Evolutionary conservation across 441 rosid species (phyloP), one percentile per base, ranked within the genome.

Genomic region (Manihot esculenta): DNA sequence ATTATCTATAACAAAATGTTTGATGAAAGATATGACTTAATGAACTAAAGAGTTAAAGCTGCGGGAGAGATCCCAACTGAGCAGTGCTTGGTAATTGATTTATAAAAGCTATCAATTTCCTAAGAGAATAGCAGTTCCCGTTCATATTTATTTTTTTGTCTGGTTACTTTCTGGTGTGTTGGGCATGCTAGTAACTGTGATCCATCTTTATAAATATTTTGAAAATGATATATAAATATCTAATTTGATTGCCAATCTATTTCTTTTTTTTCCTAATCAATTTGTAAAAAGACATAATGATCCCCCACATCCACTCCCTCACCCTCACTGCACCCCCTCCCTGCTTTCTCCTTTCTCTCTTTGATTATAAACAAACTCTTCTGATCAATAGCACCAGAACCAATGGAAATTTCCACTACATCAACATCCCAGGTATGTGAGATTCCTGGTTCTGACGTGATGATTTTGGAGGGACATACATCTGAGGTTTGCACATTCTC

Each of bases 381-480:
- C 58, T 67, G 17, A 26, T 68, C 65, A 35, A 23, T 79, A 81
- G 95, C 85, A 66, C 83, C 88, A 55, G 97, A 93, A 79, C 91
- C 93, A 63, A 93, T 91, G 96, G 97, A 93, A 77, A 79, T 88
- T 12, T 82, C 76, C 63, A 72, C 82, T 18, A 50, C 87, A 33
- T 66, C 87, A 74, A 77, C 88, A 38, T 84, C 94, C 72, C 87
- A 80, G 83, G 62, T 91, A 38, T 81, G 82, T 71, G 97, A 88
- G 74, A 87, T 93, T 83, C 91, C 90, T 68, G 80, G 55, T 76
- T 84, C 89, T 17, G 95, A 95, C 76, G 99, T 95, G 80, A 83
- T 87, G 76, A 82, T 95, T 79, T 83, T 95, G 83, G 99, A 90
- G 84, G 96, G 99, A 24, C 99, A 96, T 79, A 86, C 94, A 69